Evolutionary conservation across 2,329 filamentous ascomycete species (phyloP).

Genomic region (Colletotrichum gloeosporioides): DNA sequence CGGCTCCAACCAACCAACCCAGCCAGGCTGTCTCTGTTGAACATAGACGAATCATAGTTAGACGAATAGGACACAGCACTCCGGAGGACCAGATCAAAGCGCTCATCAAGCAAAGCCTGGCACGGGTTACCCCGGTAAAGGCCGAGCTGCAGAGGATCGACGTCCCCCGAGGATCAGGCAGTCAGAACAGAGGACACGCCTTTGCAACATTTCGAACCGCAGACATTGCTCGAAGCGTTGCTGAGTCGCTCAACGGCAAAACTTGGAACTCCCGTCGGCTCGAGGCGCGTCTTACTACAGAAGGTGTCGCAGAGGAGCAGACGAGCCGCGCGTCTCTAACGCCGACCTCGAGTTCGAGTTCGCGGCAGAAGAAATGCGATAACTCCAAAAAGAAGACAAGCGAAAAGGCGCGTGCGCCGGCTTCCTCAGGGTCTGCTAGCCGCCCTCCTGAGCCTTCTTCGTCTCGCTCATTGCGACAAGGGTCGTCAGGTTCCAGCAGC

Average conservation of each 20-base stretch:
- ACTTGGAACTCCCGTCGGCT: neutral
- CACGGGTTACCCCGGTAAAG: neutral
- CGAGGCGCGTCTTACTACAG: neutral
- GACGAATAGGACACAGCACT: neutral
- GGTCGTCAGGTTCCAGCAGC: neutral
- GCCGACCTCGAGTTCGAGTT: neutral
- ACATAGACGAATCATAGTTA: slow-evolving; percentile 8
- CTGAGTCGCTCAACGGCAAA: neutral
- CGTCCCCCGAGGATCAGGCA: neutral
- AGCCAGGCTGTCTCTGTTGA: neutral
- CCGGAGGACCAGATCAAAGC: slow-evolving; percentile 8
- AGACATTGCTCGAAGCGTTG: neutral
- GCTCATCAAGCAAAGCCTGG: neutral
- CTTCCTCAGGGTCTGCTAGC: neutral
- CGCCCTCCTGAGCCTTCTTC: neutral
- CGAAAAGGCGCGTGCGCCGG: neutral
- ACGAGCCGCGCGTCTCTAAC: neutral
- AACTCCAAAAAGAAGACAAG: neutral
- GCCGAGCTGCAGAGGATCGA: slow-evolving; percentile 10
- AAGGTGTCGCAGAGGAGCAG: neutral
- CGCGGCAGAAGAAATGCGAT: neutral
- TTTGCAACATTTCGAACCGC: slow-evolving; percentile 7
- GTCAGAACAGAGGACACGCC: neutral
- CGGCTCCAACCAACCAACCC: neutral
- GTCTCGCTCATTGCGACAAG: neutral